Evolutionary conservation across 352 stramenopile genomes (phyloP), one percentile per base, ranked within the genome.

Genomic region (Globisporangium cylindrosporum): DNA sequence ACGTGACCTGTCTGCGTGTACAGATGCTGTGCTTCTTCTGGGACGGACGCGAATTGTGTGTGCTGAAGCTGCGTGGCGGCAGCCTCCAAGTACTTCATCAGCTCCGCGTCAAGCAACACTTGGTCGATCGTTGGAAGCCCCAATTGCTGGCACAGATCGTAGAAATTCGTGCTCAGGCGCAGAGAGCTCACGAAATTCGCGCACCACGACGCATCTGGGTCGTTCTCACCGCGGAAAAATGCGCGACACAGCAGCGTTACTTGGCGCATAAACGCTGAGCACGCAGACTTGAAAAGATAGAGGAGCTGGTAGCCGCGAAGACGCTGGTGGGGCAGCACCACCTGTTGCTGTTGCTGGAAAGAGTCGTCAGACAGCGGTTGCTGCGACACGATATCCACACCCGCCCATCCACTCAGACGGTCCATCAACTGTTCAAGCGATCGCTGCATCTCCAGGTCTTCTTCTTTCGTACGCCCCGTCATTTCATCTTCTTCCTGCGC

Each of bases 151-250:
- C 80, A 86, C 81, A 95, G 86, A 51, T 83, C 78, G 60, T 91
- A 72, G 46, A 84, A 93, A 51, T 93, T 86, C 22, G 84, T 93
- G 53, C 82, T 91, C 3, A 93, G 69, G 0, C 84, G 82, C 69
- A 95, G 51, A 3, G 80, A 92, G 34, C 76, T 89, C 51, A 92
- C 84, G 67, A 93, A 92, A 59, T 94, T 94, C 27, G 84, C 82
- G 61, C 88, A 92, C 75, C 82, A 86, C 2, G 84, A 77, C 1
- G 80, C 85, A 67, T 94, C 85, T 2, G 87, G 87, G 27, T 94
- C 87, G 12, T 91, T 74, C 38, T 92, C 82, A 20, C 85, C 87
- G 25, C 87, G 82, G 72, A 93, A 95, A 59, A 92, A 87, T 3
- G 79, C 87, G 41, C 87, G 87, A 27, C 77, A 90, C 10, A 93